Conservation (phyloP, 495 filamentous ascomycete species). For the Podospora comata region DNA sequence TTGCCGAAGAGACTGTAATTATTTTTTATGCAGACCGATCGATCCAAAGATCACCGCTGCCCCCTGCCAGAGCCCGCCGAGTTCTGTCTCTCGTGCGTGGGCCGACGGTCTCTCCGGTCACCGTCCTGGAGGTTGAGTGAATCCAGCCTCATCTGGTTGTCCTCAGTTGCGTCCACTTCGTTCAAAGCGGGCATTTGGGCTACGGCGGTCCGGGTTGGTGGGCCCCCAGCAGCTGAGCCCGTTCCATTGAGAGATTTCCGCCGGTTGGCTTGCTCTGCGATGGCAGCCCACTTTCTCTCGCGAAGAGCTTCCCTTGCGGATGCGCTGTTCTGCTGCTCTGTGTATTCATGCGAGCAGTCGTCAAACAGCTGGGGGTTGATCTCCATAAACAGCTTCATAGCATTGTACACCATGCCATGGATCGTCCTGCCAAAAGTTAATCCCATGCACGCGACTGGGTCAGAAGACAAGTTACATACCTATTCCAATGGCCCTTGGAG, state of each 20-base stretch:
- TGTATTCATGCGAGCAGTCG: slow-evolving; percentile 96
- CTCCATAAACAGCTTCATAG: slow-evolving; percentile 99
- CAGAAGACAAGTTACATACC: slow-evolving; percentile 52
- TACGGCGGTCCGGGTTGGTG: slow-evolving; percentile 17
- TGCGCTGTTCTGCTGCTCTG: slow-evolving; percentile 89
- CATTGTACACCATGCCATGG: slow-evolving; percentile 99
- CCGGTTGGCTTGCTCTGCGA: slow-evolving; percentile 74
- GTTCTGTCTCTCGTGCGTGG: slow-evolving; percentile 49
- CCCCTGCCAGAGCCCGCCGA: slow-evolving; percentile 50
- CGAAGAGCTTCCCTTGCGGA: slow-evolving; percentile 72
- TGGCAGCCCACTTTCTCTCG: slow-evolving; percentile 79
- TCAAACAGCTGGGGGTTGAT: slow-evolving; percentile 99
- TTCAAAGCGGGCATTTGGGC: slow-evolving; percentile 47
- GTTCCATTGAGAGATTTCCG: slow-evolving; percentile 41
- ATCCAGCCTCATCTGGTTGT: slow-evolving; percentile 80
- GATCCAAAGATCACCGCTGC: slow-evolving; percentile 36
- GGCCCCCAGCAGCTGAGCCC: slow-evolving; percentile 12
- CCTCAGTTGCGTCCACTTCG: slow-evolving; percentile 74
- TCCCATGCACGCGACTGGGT: too few relatives aligned
- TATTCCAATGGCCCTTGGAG: slow-evolving; percentile 98
- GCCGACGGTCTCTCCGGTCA: slow-evolving; percentile 45
- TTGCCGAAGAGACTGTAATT: slow-evolving; percentile 1
- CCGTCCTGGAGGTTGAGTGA: slow-evolving; percentile 77
- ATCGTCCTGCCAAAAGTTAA: slow-evolving; percentile 66
- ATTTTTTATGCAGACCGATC: not conserved